Conservation (phyloP, 1,284 basidiomycete genomes). For the Boletus smithii region DNA sequence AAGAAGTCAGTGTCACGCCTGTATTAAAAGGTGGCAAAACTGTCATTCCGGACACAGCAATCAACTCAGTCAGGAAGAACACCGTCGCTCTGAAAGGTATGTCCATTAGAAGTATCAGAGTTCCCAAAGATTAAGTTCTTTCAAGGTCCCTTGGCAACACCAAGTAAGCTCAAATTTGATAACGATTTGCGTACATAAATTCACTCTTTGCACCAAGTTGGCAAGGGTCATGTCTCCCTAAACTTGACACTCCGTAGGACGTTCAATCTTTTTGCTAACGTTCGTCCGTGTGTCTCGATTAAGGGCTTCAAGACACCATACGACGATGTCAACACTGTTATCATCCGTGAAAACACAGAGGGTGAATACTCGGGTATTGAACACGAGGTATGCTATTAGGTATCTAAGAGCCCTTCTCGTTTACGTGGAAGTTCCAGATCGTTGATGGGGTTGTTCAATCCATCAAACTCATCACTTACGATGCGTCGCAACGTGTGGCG, state of each 20-base stretch:
- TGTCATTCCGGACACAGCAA: slow-evolving; percentile 91
- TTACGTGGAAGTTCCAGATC: slow-evolving; percentile 47
- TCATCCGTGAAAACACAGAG: slow-evolving; percentile 99
- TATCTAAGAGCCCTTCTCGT: not conserved
- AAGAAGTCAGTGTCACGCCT: slow-evolving; percentile 96
- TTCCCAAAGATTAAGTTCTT: slow-evolving; percentile 10
- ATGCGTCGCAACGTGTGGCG: slow-evolving; percentile 97
- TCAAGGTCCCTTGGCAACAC: slow-evolving; percentile 86
- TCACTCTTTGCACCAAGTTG: slow-evolving; percentile 54
- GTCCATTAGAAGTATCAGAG: slow-evolving; percentile 19
- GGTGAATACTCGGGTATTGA: slow-evolving; percentile 99
- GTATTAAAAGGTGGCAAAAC: slow-evolving; percentile 95
- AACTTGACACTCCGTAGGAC: slow-evolving; percentile 97
- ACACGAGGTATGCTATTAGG: slow-evolving; percentile 68
- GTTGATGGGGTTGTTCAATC: slow-evolving; percentile 99
- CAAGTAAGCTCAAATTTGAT: slow-evolving; percentile 53
- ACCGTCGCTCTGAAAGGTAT: slow-evolving; percentile 96
- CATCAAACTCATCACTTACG: slow-evolving; percentile 99
- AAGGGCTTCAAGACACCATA: slow-evolving; percentile 98
- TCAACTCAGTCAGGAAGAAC: slow-evolving; percentile 93
- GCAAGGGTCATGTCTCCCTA: slow-evolving; percentile 97
- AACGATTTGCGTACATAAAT: slow-evolving; percentile 6
- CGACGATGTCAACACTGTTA: slow-evolving; percentile 95
- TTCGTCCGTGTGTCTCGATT: slow-evolving; percentile 95
- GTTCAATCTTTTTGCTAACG: slow-evolving; percentile 98